phyloP scores from a whole-genome alignment of 1,284 basidiomycete genomes.

The Naganishia liquefaciens region DNA sequence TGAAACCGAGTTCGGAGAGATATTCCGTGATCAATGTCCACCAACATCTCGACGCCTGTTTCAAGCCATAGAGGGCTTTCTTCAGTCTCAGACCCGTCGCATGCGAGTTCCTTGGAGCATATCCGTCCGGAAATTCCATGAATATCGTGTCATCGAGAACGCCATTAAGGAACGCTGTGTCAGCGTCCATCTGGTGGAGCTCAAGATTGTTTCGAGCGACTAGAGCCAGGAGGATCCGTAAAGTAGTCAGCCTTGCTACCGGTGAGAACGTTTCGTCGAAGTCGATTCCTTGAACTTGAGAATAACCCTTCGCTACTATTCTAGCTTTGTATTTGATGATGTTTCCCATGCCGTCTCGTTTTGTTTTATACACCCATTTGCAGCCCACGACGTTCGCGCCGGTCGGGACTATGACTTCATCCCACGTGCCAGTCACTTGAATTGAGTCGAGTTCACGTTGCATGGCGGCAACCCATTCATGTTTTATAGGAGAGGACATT shows the following conservation, averaged over 20 bases:
- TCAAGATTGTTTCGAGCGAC: constrained; percentile 53
- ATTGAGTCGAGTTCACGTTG: constrained; percentile 33
- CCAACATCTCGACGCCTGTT: constrained; percentile 47
- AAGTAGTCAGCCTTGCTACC: constrained; percentile 51
- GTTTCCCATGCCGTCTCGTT: constrained; percentile 33
- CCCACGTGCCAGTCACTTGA: constrained; percentile 21
- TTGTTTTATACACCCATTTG: constrained; percentile 38
- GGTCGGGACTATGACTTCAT: constrained; percentile 23
- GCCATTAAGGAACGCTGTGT: constrained; percentile 58
- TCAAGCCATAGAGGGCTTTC: constrained; percentile 56
- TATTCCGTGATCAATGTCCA: constrained; percentile 50
- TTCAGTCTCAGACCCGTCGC: constrained; percentile 38
- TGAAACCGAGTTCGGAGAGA: constrained; percentile 48
- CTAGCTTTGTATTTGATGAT: constrained; percentile 49
- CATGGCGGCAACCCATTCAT: constrained; percentile 32
- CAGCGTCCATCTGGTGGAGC: constrained; percentile 57
- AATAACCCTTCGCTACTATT: constrained; percentile 41
- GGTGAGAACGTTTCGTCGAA: constrained; percentile 57
- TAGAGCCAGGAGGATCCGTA: constrained; percentile 52
- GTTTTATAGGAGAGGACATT: constrained; percentile 12
- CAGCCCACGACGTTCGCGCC: constrained; percentile 27
- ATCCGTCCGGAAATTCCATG: constrained; percentile 44
- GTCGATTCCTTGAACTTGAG: constrained; percentile 54
- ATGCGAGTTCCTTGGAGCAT: constrained; percentile 20
- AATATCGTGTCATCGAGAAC: constrained; percentile 54